Evolutionary conservation across 345 rosid genomes (phyloP).

Genomic region (Salix purpurea): DNA sequence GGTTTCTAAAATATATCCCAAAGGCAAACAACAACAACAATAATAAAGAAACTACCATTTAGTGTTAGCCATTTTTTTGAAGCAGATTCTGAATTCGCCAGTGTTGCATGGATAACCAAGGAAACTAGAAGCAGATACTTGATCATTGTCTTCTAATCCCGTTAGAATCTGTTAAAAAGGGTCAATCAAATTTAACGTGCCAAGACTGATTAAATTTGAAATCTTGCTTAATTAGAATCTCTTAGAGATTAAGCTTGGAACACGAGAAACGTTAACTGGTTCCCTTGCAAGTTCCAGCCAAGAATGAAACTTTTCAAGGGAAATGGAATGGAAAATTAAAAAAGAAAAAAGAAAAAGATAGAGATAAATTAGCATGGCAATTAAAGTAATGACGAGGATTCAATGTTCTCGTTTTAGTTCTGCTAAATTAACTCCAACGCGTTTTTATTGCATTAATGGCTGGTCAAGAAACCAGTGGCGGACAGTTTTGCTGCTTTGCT

Average conservation of each 20-base stretch:
- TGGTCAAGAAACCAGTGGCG: conserved; percentile 5
- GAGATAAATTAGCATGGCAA: not conserved
- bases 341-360: not conserved
- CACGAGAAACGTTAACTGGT: conserved; percentile 4
- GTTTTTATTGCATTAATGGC: conserved; percentile 33
- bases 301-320: conserved; percentile 24
- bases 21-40: not conserved
- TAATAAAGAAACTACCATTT: conserved; percentile 25
- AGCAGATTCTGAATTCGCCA: conserved; percentile 17
- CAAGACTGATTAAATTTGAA: not conserved
- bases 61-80: conserved; percentile 59
- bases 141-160: conserved; percentile 45
- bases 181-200: not conserved
- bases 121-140: conserved; percentile 42
- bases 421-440: conserved; percentile 14
- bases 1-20: not conserved
- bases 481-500: not conserved
- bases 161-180: not conserved
- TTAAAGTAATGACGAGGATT: not conserved
- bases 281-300: conserved; percentile 34
- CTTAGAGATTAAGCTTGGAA: not conserved
- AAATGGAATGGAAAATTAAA: conserved; percentile 15
- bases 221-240: conserved; percentile 16
- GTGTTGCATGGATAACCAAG: conserved; percentile 35
- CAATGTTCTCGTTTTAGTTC: too few species aligned